Conservation (phyloP, 1,139 yeast genomes). For the Nakaseomyces uthaithaninus region DNA sequence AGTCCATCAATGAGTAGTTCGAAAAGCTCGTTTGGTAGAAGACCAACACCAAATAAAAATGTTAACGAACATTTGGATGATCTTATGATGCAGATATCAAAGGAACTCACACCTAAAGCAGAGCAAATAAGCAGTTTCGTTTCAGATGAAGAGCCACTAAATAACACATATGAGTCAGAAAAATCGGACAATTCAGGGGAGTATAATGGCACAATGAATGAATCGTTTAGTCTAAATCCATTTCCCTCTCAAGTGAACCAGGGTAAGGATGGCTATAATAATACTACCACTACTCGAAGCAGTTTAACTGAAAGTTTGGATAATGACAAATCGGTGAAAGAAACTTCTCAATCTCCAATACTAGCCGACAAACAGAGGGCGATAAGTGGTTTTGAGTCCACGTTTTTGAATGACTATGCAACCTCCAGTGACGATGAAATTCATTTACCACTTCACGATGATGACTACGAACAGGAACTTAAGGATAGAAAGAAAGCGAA, state of each 20-base stretch:
- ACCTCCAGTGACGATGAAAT: conserved; percentile 2
- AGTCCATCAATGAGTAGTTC: conserved; percentile 11
- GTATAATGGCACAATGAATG: no score
- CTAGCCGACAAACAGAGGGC: not conserved
- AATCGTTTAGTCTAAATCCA: no score
- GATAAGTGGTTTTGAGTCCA: conserved; percentile 1
- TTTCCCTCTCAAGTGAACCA: no score
- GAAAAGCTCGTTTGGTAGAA: conserved; percentile 7
- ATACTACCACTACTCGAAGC: no score
- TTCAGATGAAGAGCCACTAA: no score
- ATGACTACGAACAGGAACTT: conserved; percentile 9
- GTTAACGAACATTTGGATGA: conserved; percentile 28
- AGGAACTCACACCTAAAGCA: conserved; percentile 27
- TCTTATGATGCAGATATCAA: conserved; percentile 28
- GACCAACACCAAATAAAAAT: conserved; percentile 11
- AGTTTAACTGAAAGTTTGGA: no score
- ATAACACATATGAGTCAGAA: not conserved
- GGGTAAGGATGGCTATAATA: no score
- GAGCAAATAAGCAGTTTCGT: conserved; percentile 7
- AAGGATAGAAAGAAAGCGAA: conserved; percentile 2
- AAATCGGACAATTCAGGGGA: not conserved
- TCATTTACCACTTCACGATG: conserved; percentile 8
- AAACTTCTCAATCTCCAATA: no score
- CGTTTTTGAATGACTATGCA: conserved; percentile 2
- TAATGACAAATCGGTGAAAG: no score